These are phyloP conservation scores for Neofusicoccum sp. DNA, from an alignment of 2,329 filamentous ascomycete genomes.

Conservation along the genomic window DNA sequence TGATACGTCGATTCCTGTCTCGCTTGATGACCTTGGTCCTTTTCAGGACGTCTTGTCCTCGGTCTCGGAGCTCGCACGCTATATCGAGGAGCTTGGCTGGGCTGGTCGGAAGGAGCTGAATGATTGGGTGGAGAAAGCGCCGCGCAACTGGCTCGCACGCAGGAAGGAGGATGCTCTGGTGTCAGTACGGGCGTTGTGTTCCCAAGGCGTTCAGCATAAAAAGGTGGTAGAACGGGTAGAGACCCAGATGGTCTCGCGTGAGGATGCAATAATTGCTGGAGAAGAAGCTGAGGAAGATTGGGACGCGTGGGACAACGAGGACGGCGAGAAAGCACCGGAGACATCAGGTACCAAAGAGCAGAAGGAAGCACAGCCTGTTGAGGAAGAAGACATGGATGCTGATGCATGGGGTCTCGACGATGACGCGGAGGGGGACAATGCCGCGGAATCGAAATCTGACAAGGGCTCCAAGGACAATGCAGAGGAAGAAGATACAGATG, in stretches of 20 bases:
- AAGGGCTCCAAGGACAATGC: conserved; percentile 34
- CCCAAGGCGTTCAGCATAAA: conserved; percentile 63
- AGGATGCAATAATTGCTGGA: conserved; percentile 63
- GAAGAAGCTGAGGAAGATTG: conserved; percentile 67
- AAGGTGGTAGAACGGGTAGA: conserved; percentile 80
- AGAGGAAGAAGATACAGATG: conserved; percentile 53
- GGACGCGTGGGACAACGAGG: conserved; percentile 77
- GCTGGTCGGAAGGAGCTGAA: conserved; percentile 60
- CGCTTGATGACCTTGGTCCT: conserved; percentile 65
- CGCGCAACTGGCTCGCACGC: conserved; percentile 80
- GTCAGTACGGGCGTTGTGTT: conserved; percentile 67
- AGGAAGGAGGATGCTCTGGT: conserved; percentile 78
- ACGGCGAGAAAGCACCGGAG: conserved; percentile 31
- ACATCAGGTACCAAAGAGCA: conserved; percentile 11
- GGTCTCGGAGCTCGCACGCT: conserved; percentile 62
- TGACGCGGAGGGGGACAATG: conserved; percentile 27
- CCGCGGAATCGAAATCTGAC: conserved; percentile 31
- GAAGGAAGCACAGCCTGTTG: conserved; percentile 23
- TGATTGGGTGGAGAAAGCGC: conserved; percentile 78
- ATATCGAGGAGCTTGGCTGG: conserved; percentile 63
- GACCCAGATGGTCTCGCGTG: conserved; percentile 71
- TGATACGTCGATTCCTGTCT: conserved; percentile 70
- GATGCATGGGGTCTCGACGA: conserved; percentile 50
- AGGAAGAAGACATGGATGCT: conserved; percentile 42
- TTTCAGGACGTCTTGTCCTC: conserved; percentile 71